A percentile compares a stretch with the other conserved stretches of the same genome.
phyloP scores from a whole-genome alignment of 2,329 filamentous ascomycete genomes.

The Colletotrichum sansevieriae region DNA sequence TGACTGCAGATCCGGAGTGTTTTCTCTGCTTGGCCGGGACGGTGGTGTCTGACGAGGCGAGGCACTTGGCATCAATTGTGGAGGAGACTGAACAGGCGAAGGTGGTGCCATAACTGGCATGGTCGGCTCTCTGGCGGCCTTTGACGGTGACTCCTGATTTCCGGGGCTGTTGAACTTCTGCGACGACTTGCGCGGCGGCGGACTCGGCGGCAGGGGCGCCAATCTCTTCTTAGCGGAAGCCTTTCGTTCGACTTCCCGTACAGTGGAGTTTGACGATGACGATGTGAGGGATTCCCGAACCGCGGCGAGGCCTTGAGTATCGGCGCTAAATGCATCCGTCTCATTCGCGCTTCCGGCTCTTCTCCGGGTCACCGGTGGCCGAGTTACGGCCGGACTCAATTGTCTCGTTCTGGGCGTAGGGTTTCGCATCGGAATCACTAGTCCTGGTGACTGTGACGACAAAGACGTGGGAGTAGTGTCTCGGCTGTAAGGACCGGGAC shows the following conservation, averaged over 20 bases:
- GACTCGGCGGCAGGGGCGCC: constrained; percentile 68
- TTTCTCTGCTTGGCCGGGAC: constrained; percentile 75
- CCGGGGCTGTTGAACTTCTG: constrained; percentile 62
- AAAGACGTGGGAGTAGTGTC: constrained; percentile 85
- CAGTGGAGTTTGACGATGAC: constrained; percentile 79
- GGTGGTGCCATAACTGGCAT: constrained; percentile 45
- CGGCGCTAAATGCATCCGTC: constrained; percentile 57
- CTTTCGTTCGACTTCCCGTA: constrained; percentile 64
- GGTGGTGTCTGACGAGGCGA: constrained; percentile 60
- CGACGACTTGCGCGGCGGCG: constrained; percentile 73
- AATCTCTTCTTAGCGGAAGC: constrained; percentile 58
- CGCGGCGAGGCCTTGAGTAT: constrained; percentile 71
- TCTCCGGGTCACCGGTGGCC: constrained; percentile 72
- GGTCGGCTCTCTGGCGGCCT: constrained; percentile 49
- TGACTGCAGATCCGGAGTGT: constrained; percentile 71
- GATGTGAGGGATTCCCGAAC: constrained; percentile 79
- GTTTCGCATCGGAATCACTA: constrained; percentile 63
- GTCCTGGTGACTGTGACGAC: constrained; percentile 78
- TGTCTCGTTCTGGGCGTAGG: constrained; percentile 64
- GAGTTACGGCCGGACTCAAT: constrained; percentile 66
- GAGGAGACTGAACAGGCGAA: constrained; percentile 43
- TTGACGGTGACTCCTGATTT: constrained; percentile 55
- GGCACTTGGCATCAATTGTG: constrained; percentile 46
- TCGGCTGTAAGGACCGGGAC: constrained; percentile 78
- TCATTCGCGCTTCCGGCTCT: constrained; percentile 69